phyloP scores from a whole-genome alignment of 83 land plant species.

The Diphasiastrum complanatum region DNA sequence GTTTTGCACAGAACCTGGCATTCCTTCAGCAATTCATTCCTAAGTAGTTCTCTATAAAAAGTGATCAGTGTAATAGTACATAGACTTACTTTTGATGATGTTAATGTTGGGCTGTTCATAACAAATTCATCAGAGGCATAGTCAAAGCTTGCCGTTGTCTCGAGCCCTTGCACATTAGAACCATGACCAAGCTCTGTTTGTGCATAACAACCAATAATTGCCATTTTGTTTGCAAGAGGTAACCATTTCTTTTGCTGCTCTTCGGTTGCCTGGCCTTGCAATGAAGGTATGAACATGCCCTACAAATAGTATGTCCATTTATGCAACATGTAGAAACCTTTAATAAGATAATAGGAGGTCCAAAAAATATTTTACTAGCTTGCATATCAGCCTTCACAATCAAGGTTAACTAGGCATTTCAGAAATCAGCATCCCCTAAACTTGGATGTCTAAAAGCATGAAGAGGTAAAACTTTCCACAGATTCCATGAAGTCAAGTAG shows the following conservation, averaged over 20 bases:
- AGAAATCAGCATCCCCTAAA: too few relatives aligned
- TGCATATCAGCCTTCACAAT: too few relatives aligned
- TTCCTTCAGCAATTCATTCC: not conserved
- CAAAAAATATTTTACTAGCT: too few relatives aligned
- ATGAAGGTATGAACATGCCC: slow-evolving; percentile 97
- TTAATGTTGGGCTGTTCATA: slow-evolving; percentile 79
- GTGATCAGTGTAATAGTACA: not conserved
- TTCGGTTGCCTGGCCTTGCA: slow-evolving; percentile 91
- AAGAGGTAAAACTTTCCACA: too few relatives aligned
- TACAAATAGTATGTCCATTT: slow-evolving; percentile 18
- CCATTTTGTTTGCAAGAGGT: slow-evolving; percentile 75
- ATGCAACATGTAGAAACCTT: not conserved
- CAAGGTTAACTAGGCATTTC: too few relatives aligned
- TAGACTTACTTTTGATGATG: slow-evolving; percentile 80
- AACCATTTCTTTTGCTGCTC: slow-evolving; percentile 94
- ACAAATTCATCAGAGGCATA: slow-evolving; percentile 74
- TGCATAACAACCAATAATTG: slow-evolving; percentile 97
- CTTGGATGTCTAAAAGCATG: too few relatives aligned
- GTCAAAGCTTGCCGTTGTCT: slow-evolving; percentile 96
- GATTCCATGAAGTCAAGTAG: too few relatives aligned
- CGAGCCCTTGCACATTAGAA: slow-evolving; percentile 96
- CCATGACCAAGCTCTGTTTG: slow-evolving; percentile 99
- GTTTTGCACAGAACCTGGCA: not conserved
- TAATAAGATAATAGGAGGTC: not conserved
- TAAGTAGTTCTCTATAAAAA: not conserved